Base-by-base conservation (phyloP, 306 rosid species). In the Pterocarpus macrocarpus region DNA sequence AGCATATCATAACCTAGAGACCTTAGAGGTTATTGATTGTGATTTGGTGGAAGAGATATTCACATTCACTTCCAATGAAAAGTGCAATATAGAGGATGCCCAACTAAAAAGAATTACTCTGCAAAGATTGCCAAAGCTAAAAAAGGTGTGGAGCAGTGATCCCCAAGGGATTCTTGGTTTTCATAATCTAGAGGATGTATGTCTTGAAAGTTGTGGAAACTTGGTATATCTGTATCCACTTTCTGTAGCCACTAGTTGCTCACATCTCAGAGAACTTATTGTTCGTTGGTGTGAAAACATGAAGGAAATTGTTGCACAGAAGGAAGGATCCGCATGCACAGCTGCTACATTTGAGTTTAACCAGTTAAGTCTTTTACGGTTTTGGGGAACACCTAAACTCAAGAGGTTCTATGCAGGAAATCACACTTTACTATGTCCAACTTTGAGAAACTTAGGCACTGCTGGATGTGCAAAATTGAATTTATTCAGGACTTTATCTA, bases 351-450 rank as follows among this genome's bases (percentile, higher is more conserved):
- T 85, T 52, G 64, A 58, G 32, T 80, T 82, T 4, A 64, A 12
- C 5, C 45, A 55, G 0, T 10, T 88, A 47, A 47, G 3, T 47
- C 8, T 3, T 8, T 47, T 47, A 12, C 0, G 1, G 10, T 12
- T 47, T 2, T 47, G 52, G 52, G 0, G 0, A 0, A 3, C 8
- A 9, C 3, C 8, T 47, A 11, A 47, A 9, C 52, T 47, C 52
- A 11, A 47, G 4, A 12, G 52, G 52, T 47, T 47, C 52, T 47
- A 47, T 47, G 52, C 52, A 0, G 76, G 77, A 43, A 39, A 35
- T n/a, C 55, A 75, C 62, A 56, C 50, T 22, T 67, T 61, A 8
- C 17, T 53, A 8, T 85, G 87, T 57, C 84, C 85, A 17, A 32
- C 55, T 22, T 63, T 85, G 15, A 74, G 30, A 8, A 0, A 14